Evolutionary conservation across 371 early-diverging fungal genomes (phyloP).

Genomic region (Apophysomyces sp.): DNA sequence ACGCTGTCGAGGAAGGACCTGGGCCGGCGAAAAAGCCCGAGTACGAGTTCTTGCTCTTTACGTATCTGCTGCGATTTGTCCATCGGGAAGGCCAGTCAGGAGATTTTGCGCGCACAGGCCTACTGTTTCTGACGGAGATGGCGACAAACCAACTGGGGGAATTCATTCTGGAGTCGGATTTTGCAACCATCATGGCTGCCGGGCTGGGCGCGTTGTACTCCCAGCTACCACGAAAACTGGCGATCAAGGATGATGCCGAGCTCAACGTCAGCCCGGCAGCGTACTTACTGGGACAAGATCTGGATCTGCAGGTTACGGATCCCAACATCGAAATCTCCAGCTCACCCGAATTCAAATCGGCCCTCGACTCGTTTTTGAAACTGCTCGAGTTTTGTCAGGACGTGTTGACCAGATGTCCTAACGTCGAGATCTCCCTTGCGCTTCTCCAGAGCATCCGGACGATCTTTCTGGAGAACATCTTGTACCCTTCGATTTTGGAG

Average conservation of each 20-base stretch:
- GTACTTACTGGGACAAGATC: slow-evolving; percentile 36
- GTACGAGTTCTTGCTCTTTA: slow-evolving; percentile 76
- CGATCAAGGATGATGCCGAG: slow-evolving; percentile 37
- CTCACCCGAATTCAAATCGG: slow-evolving; percentile 62
- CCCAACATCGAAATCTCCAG: slow-evolving; percentile 38
- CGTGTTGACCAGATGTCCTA: slow-evolving; percentile 72
- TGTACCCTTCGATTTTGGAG: slow-evolving; percentile 77
- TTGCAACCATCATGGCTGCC: slow-evolving; percentile 72
- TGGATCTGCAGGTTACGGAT: slow-evolving; percentile 14
- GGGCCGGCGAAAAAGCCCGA: slow-evolving; percentile 36
- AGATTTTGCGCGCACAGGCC: slow-evolving; percentile 83
- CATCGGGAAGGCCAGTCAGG: slow-evolving; percentile 81
- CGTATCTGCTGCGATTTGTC: slow-evolving; percentile 77
- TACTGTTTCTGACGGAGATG: slow-evolving; percentile 79
- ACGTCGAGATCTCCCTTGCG: slow-evolving; percentile 52
- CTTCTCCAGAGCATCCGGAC: slow-evolving; percentile 62
- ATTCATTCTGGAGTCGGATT: slow-evolving; percentile 76
- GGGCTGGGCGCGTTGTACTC: slow-evolving; percentile 85
- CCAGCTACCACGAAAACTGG: slow-evolving; percentile 77
- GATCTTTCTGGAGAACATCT: slow-evolving; percentile 76
- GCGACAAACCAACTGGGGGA: slow-evolving; percentile 64
- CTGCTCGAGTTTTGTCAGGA: slow-evolving; percentile 80
- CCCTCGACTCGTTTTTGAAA: slow-evolving; percentile 71
- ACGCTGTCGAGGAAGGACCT: slow-evolving; percentile 2
- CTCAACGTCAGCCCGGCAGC: slow-evolving; percentile 25